phyloP scores from a whole-genome alignment of 179 eudicot genomes.

The Corrigiola litoralis region DNA sequence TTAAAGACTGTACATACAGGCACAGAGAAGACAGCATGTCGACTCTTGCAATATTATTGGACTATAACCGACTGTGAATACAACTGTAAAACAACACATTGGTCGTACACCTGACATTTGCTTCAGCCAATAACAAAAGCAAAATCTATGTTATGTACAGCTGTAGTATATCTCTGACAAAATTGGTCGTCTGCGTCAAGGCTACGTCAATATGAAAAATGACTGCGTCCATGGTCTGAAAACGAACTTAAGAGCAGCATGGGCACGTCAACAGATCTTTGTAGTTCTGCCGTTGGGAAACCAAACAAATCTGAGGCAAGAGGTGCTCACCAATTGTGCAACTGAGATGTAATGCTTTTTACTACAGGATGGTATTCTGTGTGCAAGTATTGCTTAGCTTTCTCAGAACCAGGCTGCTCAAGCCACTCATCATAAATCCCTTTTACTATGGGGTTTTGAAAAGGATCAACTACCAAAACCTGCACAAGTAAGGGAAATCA shows the following conservation, averaged over 20 bases:
- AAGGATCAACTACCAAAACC: slow-evolving; percentile 72
- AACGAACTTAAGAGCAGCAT: neutral
- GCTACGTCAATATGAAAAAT: no score
- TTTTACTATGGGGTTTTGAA: slow-evolving; percentile 56
- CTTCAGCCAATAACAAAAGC: neutral
- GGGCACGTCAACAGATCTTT: neutral
- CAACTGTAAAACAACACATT: no score
- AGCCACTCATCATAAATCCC: slow-evolving; percentile 80
- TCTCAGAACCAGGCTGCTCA: slow-evolving; percentile 77
- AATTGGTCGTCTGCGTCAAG: no score
- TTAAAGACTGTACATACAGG: no score
- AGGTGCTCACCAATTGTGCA: slow-evolving; percentile 75
- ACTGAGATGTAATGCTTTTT: slow-evolving; percentile 74
- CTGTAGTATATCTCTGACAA: no score
- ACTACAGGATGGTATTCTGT: slow-evolving; percentile 77
- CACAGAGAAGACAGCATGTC: no score
- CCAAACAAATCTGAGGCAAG: neutral
- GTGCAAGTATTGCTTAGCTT: slow-evolving; percentile 69
- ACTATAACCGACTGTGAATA: no score
- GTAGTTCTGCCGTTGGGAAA: neutral
- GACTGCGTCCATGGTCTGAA: neutral
- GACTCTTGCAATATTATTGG: no score
- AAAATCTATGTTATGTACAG: neutral
- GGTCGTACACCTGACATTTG: neutral
- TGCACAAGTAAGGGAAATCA: slow-evolving; percentile 20